These are phyloP conservation scores for Kluyveromyces starmeri DNA, from an alignment of 805 yeast species.

Conservation along the genomic window DNA sequence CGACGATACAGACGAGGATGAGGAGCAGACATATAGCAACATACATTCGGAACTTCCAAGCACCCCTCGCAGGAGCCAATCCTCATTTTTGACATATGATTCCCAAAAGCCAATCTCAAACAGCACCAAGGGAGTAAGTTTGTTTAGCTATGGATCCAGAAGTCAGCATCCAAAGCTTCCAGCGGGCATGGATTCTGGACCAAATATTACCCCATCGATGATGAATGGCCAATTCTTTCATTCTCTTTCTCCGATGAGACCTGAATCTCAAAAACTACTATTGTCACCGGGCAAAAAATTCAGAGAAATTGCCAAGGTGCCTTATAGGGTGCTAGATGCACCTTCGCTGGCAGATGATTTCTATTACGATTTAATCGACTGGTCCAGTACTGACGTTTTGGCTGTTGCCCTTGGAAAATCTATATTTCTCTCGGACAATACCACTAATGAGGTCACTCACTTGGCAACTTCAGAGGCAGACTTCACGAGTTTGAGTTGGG, in stretches of 20 bases:
- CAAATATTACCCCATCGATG: slow-evolving; percentile 39
- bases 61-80: slow-evolving; percentile 1
- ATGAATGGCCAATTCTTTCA: slow-evolving; percentile 57
- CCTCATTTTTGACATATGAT: slow-evolving; percentile 1
- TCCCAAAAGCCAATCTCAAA: slow-evolving; percentile 2
- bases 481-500: slow-evolving; percentile 86
- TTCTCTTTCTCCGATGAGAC: slow-evolving; percentile 79
- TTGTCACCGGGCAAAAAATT: slow-evolving; percentile 76
- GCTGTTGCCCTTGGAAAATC: slow-evolving; percentile 87
- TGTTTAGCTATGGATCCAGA: slow-evolving; percentile 4
- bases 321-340: slow-evolving; percentile 90
- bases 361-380: slow-evolving; percentile 83
- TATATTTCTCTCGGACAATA: slow-evolving; percentile 87
- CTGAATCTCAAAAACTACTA: slow-evolving; percentile 72
- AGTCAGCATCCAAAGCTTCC: neutral
- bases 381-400: slow-evolving; percentile 85
- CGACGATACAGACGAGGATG: slow-evolving; percentile 7
- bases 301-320: slow-evolving; percentile 73
- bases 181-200: neutral
- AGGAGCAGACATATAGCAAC: slow-evolving; percentile 6
- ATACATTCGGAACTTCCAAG: slow-evolving; percentile 10
- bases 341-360: slow-evolving; percentile 93
- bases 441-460: slow-evolving; percentile 71
- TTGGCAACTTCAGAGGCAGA: slow-evolving; percentile 70
- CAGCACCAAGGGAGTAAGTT: slow-evolving; percentile 4